phyloP scores from a whole-genome alignment of 108 stramenopile genomes.

The Skeletonema marinoi region DNA sequence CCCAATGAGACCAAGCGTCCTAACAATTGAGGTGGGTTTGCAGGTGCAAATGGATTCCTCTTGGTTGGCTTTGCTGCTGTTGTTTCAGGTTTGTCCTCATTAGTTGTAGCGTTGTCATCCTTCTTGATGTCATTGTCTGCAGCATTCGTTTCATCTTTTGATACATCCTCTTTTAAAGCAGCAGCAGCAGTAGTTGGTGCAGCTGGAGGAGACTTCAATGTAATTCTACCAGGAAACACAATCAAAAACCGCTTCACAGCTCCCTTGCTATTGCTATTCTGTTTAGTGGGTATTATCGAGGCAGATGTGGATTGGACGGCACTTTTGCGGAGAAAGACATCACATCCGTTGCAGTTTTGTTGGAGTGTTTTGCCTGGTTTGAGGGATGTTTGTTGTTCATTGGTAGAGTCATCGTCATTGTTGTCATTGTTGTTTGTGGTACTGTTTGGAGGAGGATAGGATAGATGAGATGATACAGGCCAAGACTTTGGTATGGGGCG shows the following conservation, averaged over 20 bases:
- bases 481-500: conserved; percentile 3
- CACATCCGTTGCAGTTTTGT: conserved; percentile 42
- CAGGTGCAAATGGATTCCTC: conserved; percentile 42
- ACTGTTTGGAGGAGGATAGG: background rate
- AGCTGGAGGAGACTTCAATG: conserved; percentile 11
- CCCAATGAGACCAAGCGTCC: conserved; percentile 21
- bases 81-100: background rate
- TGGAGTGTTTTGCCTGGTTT: conserved; percentile 27
- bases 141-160: conserved; percentile 6
- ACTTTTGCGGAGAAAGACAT: conserved; percentile 46
- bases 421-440: background rate
- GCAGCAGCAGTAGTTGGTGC: too few relatives aligned
- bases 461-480: background rate
- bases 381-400: background rate
- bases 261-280: conserved; percentile 2
- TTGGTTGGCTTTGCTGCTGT: conserved; percentile 2
- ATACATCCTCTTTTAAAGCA: background rate
- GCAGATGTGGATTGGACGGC: conserved; percentile 34
- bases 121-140: background rate
- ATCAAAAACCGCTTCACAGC: conserved; percentile 37
- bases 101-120: background rate
- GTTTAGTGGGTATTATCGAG: background rate
- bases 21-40: conserved; percentile 40
- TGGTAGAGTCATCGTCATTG: background rate
- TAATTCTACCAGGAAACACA: conserved; percentile 41